These are phyloP conservation scores for Eryngium alpinum DNA, from an alignment of 140 eudicot genomes.

Conservation along the genomic window DNA sequence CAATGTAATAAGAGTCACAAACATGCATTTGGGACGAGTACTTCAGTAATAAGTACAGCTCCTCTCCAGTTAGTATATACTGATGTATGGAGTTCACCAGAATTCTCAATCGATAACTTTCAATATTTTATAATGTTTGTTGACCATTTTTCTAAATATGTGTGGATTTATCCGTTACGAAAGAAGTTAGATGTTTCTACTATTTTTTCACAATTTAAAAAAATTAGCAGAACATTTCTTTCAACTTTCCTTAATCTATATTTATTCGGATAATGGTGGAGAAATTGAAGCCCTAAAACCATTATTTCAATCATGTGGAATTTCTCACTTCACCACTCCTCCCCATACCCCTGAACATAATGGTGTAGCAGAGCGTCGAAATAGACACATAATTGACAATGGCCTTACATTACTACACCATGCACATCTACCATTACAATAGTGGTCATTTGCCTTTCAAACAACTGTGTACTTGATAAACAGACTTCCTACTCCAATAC, in stretches of 20 bases:
- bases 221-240: background rate
- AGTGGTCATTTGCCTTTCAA: constrained; percentile 11
- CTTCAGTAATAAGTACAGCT: no score
- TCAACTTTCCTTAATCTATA: background rate
- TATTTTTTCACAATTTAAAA: background rate
- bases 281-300: constrained; percentile 1
- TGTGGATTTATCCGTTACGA: background rate
- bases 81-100: no score
- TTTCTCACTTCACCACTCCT: background rate
- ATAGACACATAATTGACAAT: background rate
- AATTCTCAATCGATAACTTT: no score
- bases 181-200: no score
- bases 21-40: no score
- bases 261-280: constrained; percentile 1
- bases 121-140: background rate
- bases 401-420: constrained; percentile 4
- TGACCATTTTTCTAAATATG: background rate
- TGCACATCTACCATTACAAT: background rate
- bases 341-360: background rate
- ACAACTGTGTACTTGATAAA: background rate
- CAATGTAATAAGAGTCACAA: no score
- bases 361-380: background rate
- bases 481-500: background rate
- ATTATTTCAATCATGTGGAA: background rate
- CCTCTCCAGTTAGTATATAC: no score